Conservation (phyloP, 306 rosid genomes). For the Cucumis hystrix region DNA sequence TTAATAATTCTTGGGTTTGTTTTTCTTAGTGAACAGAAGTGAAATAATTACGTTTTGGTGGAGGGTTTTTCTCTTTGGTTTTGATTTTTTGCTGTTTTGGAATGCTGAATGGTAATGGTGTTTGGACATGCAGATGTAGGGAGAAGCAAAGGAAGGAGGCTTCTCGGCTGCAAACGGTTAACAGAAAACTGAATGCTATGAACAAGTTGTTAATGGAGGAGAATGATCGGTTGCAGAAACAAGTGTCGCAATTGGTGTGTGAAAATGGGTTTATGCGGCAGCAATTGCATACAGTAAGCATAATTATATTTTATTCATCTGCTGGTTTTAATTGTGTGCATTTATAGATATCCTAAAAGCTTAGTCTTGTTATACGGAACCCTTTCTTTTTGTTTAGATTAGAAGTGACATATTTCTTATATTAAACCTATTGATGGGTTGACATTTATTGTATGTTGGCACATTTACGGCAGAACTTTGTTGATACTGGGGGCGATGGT, state of each 20-base stretch:
- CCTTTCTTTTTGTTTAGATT: background rate
- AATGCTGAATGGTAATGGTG: conserved; percentile 4
- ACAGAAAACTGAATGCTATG: conserved; percentile 80
- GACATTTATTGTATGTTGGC: background rate
- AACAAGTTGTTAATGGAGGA: conserved; percentile 97
- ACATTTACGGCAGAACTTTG: background rate
- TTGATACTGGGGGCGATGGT: background rate
- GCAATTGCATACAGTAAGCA: conserved; percentile 80
- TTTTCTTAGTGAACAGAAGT: background rate
- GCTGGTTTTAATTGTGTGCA: background rate
- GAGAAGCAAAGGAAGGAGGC: conserved; percentile 98
- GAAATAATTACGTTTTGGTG: background rate
- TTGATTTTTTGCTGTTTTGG: background rate
- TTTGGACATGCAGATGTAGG: conserved; percentile 54
- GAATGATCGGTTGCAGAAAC: conserved; percentile 95
- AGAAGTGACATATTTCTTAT: background rate
- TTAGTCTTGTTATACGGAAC: background rate
- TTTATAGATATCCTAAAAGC: background rate
- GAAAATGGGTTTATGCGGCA: conserved; percentile 94
- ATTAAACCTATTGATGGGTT: background rate
- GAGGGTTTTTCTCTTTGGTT: background rate
- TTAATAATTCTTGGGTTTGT: background rate
- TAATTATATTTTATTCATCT: background rate
- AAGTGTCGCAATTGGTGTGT: conserved; percentile 84
- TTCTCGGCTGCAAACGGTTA: conserved; percentile 83